phyloP scores from a whole-genome alignment of 805 yeast genomes.

The Yarrowia hollandica region DNA sequence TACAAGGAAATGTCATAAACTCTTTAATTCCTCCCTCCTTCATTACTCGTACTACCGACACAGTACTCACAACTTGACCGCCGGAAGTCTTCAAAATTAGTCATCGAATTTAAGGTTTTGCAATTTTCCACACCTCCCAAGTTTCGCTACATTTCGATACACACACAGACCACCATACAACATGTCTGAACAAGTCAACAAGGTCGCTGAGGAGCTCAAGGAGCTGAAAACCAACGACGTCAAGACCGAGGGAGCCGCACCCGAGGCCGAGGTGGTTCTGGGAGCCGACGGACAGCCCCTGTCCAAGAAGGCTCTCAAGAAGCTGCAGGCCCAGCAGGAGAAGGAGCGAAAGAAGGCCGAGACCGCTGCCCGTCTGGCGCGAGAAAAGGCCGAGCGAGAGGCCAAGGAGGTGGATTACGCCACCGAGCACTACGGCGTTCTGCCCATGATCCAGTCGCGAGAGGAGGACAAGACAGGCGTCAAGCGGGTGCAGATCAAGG shows the following conservation, averaged over 20 bases:
- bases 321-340: conserved; percentile 80
- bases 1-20: too few relatives aligned
- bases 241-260: conserved; percentile 27
- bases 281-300: conserved; percentile 83
- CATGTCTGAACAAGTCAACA: conserved; percentile 36
- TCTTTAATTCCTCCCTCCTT: too few relatives aligned
- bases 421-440: conserved; percentile 81
- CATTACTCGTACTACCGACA: too few relatives aligned
- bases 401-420: conserved; percentile 84
- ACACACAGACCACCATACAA: conserved; percentile 3
- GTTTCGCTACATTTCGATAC: not conserved
- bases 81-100: too few relatives aligned
- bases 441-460: conserved; percentile 78
- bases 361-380: conserved; percentile 82
- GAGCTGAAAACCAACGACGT: conserved; percentile 25
- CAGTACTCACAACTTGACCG: too few relatives aligned
- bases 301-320: conserved; percentile 92
- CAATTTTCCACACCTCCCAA: conserved; percentile 14
- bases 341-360: conserved; percentile 92
- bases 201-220: conserved; percentile 35
- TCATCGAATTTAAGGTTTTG: not conserved
- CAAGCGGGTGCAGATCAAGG: conserved; percentile 58
- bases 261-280: conserved; percentile 40
- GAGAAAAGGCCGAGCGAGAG: conserved; percentile 77
- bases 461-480: conserved; percentile 59